A percentile compares a stretch with the other conserved stretches of the same genome.
These are phyloP conservation scores for Nakaseomyces kungkrabaensis DNA, from an alignment of 1,139 yeast species.

Conservation along the genomic window DNA sequence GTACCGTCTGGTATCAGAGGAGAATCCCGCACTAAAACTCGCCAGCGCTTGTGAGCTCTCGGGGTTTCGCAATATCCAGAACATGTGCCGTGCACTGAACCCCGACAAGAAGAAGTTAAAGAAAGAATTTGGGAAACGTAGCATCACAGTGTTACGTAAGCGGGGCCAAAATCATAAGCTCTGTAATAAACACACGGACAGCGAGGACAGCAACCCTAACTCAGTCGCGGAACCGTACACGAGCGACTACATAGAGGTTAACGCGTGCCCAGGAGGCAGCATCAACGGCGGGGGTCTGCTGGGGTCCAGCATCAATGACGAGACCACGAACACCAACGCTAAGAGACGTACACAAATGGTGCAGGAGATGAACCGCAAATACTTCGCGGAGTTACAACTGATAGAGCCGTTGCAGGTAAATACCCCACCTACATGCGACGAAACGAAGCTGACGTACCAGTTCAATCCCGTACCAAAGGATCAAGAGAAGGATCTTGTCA, in stretches of 20 bases:
- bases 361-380: constrained; percentile 2
- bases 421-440: constrained; percentile 6
- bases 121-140: constrained; percentile 8
- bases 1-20: constrained; percentile 39
- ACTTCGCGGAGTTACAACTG: constrained; percentile 3
- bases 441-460: constrained; percentile 10
- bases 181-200: background rate
- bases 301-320: constrained; percentile 8
- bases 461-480: constrained; percentile 13
- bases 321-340: constrained; percentile 3
- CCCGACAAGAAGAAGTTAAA: constrained; percentile 8
- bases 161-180: background rate
- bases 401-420: constrained; percentile 7
- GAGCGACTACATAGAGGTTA: constrained; percentile 82
- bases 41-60: constrained; percentile 73
- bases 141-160: background rate
- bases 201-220: background rate
- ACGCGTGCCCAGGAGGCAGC: constrained; percentile 99
- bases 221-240: constrained; percentile 46
- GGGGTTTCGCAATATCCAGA: constrained; percentile 91
- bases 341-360: constrained; percentile 4
- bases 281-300: constrained; percentile 92
- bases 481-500: constrained; percentile 14
- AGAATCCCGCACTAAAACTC: constrained; percentile 28
- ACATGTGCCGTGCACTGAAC: constrained; percentile 73